Evolutionary conservation across 768 basidiomycete species (phyloP).

Genomic region (Phaffia tasmanica): DNA sequence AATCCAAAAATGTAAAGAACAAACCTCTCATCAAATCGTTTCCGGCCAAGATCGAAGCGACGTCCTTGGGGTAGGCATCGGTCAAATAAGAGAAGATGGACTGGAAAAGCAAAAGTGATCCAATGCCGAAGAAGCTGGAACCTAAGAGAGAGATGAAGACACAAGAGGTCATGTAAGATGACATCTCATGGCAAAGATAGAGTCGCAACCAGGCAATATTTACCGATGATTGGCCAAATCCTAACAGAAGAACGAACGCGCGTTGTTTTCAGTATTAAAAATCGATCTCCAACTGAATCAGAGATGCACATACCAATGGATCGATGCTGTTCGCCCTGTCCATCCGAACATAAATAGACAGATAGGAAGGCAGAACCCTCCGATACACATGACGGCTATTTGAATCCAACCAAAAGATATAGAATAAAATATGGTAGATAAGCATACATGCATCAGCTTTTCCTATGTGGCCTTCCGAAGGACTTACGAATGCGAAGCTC

Average conservation of each 20-base stretch:
- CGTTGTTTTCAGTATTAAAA: no score
- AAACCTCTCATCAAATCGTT: constrained; percentile 13
- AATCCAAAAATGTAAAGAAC: no score
- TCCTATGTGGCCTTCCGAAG: not conserved
- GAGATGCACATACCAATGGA: no score
- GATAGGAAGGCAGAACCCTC: constrained; percentile 9
- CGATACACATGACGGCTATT: no score
- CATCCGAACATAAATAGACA: constrained; percentile 7
- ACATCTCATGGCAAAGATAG: not conserved
- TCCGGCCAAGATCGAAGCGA: constrained; percentile 13
- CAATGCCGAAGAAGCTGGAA: constrained; percentile 12
- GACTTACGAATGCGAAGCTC: constrained; percentile 8
- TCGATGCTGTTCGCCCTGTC: no score
- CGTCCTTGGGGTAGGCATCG: constrained; percentile 16
- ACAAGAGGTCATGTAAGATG: not conserved
- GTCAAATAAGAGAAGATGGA: constrained; percentile 13
- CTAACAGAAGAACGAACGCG: no score
- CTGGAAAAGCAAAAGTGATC: constrained; percentile 11
- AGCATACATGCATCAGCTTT: no score
- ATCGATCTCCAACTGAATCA: no score
- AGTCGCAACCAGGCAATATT: no score
- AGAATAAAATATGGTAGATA: no score
- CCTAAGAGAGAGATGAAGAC: not conserved
- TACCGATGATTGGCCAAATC: no score
- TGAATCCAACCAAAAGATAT: no score